Evolutionary conservation across 805 yeast species (phyloP), one percentile per base, ranked within the genome.

Genomic region (Wickerhamomyces rabaulensis): DNA sequence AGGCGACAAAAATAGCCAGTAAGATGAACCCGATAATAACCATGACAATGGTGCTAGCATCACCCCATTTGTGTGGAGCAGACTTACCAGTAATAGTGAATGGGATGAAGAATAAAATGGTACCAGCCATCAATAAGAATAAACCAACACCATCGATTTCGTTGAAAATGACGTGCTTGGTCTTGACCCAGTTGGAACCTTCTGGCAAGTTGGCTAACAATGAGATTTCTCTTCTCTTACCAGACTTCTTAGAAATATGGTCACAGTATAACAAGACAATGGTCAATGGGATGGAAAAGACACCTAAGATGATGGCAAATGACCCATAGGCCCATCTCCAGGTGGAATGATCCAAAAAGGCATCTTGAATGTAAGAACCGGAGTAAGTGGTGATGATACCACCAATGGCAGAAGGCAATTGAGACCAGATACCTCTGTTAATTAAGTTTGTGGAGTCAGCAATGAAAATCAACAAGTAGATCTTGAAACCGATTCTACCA

Each of bases 241-340:
- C 52, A 8, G 46, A 36, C 20, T 29, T 40, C 23, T 50, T 52
- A 7, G 57, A 51, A 35, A 45, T 51, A 33, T 42, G 49, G 39
- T 62, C 65, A 27, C 58, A 45, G 21, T 49, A 40, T n/a, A 51
- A 48, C 66, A 62, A 61, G 22, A 53, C 23, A 2, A 47, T 31
- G 12, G 60, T 52, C 20, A 60, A 48, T 23, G 60, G 59, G 33
- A 54, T 41, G 16, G 49, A 55, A 12, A 57, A 49, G n/a, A 48
- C 53, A 40, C 54, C 56, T 39, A 55, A 45, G 27, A 75, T 66
- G 39, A 74, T 65, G 9, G 73, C 69, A 61, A 72, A 75, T 29
- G 73, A 57, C 39, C 76, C 76, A 54, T 67, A 73, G 10, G 75
- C 80, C 74, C 75, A 69, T 58, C 77, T 67, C 80, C 80, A 76